phyloP scores from a whole-genome alignment of 2,329 filamentous ascomycete genomes.

The Colletotrichum sansevieriae region DNA sequence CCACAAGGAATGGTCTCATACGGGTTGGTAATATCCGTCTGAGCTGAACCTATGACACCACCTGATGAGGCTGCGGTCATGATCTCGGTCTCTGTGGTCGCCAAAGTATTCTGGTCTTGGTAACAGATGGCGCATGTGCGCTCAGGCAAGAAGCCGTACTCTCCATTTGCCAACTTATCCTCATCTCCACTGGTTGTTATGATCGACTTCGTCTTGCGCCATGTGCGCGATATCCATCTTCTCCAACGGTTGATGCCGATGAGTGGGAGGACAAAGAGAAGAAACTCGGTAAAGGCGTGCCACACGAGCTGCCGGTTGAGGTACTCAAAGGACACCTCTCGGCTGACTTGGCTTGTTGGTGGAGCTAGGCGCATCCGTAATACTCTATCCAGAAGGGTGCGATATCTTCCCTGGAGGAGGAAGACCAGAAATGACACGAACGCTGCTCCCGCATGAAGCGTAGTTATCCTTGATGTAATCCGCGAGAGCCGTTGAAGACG shows the following conservation, averaged over 20 bases:
- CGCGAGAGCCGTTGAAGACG: conserved; percentile 70
- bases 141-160: conserved; percentile 88
- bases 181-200: conserved; percentile 63
- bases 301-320: conserved; percentile 97
- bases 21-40: conserved; percentile 95
- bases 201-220: conserved; percentile 81
- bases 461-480: conserved; percentile 77
- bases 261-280: conserved; percentile 97
- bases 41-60: conserved; percentile 87
- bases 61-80: conserved; percentile 77
- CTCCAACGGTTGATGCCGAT: conserved; percentile 95
- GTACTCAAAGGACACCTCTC: conserved; percentile 97
- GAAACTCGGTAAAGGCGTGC: conserved; percentile 99
- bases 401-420: conserved; percentile 88
- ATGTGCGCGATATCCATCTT: conserved; percentile 87
- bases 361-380: conserved; percentile 88
- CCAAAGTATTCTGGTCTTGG: conserved; percentile 84
- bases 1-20: conserved; percentile 92
- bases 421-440: conserved; percentile 92
- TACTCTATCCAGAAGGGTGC: conserved; percentile 88
- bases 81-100: conserved; percentile 80
- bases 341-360: conserved; percentile 84
- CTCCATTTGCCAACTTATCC: conserved; percentile 72
- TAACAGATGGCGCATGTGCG: conserved; percentile 98
- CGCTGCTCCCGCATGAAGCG: conserved; percentile 83